Evolutionary conservation across 2,329 filamentous ascomycete genomes (phyloP), one percentile per base, ranked within the genome.

Genomic region (Aspergillus spinulosporus): DNA sequence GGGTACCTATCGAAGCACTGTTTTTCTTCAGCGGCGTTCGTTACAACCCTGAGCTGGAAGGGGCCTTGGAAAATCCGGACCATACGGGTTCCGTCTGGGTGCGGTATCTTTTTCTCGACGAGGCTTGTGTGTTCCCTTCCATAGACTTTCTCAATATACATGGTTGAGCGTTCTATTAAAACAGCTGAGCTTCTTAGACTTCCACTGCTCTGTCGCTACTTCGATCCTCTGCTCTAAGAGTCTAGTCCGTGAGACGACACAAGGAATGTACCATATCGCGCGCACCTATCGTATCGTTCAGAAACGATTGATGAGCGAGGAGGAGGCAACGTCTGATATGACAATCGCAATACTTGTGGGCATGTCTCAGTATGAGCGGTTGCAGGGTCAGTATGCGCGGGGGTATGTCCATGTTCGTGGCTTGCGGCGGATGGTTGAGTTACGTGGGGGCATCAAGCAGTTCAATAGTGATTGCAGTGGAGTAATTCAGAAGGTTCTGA

Each of bases 321-420:
- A 46, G 34, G 50, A 52, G 14, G 50, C 50, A 7, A 47, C 43
- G 50, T 47, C 50, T 7, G 50, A 52, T 47, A 52, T 52, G 43
- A 52, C 50, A 2, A 52, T 52, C 14, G 50, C 50, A n/a, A 40
- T 52, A 14, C 32, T 52, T 4, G 43, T 52, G 14, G 28, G 34
- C 14, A 46, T 52, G 43, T 46, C 50, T 1, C 50, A 52, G 34
- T 52, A 52, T 39, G 50, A 52, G 31, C 42, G 50, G 26, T 8
- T 52, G 21, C 50, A 52, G 31, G 50, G 43, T 12, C 32, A 52
- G 43, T 52, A 46, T 40, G 15, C n/a, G 32, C 43, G 50, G 2
- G 50, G 50, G 3, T 52, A 46, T 52, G 36, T 52, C 15, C 50
- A 52, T 47, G 12, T 52, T 6, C 42, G 47, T 26, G 50, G 50